Conservation (phyloP, 1,139 yeast genomes). For the Debaryomyces subglobosus region DNA sequence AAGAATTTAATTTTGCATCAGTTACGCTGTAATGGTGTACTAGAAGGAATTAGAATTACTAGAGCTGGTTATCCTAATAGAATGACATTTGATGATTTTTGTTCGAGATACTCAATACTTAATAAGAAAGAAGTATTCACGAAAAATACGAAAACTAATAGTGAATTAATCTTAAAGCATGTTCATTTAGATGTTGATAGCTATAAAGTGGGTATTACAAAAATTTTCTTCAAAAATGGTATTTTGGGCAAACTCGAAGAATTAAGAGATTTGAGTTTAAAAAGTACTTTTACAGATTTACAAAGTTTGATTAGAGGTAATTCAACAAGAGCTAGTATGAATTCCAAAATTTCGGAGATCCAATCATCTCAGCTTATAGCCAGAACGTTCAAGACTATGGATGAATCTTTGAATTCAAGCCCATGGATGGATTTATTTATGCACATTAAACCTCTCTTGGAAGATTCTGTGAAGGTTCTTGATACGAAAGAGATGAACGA, state of each 20-base stretch:
- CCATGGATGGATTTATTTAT: conserved; percentile 83
- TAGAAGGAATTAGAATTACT: conserved; percentile 96
- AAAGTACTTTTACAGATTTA: conserved; percentile 57
- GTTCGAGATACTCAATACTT: conserved; percentile 70
- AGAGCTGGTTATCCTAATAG: conserved; percentile 97
- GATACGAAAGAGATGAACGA: conserved; percentile 61
- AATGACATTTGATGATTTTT: conserved; percentile 80
- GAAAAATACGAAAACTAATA: conserved; percentile 59
- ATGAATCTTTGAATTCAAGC: conserved; percentile 51
- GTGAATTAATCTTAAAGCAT: conserved; percentile 66
- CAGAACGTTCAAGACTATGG: conserved; percentile 59
- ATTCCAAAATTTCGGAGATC: conserved; percentile 55
- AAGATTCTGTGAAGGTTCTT: conserved; percentile 62
- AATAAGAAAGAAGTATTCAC: conserved; percentile 51
- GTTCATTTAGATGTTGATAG: conserved; percentile 63
- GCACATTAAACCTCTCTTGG: conserved; percentile 75
- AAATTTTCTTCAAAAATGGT: conserved; percentile 92
- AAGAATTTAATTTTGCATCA: conserved; percentile 82
- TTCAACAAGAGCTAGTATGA: conserved; percentile 55
- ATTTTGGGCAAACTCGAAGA: conserved; percentile 86
- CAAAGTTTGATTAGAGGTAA: conserved; percentile 75
- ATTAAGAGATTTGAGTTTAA: conserved; percentile 67
- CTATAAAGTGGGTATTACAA: conserved; percentile 81
- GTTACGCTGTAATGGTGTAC: conserved; percentile 93
- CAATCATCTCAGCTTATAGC: conserved; percentile 76